Evolutionary conservation across 257 asterid species (phyloP).

Genomic region (Verbascum thapsus): DNA sequence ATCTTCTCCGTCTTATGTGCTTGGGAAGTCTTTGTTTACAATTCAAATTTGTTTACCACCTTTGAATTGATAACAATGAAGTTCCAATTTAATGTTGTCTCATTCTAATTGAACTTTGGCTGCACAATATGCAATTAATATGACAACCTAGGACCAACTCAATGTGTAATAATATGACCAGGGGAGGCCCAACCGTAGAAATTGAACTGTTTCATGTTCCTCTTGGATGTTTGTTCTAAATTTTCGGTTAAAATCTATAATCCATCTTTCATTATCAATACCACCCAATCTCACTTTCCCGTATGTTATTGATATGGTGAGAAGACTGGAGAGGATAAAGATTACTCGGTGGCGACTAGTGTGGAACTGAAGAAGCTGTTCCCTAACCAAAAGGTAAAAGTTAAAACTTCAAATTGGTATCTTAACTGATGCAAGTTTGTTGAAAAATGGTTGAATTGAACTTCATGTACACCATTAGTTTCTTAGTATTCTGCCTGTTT

Average conservation of each 20-base stretch:
- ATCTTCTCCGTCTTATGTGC: slow-evolving; percentile 1
- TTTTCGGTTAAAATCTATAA: background rate
- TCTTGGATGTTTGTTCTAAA: background rate
- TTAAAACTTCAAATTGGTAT: slow-evolving; percentile 6
- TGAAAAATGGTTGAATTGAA: background rate
- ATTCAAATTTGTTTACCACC: slow-evolving; percentile 1
- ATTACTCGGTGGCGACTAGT: slow-evolving; percentile 51
- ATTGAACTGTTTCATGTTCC: background rate
- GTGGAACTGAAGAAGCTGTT: slow-evolving; percentile 79
- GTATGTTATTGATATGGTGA: slow-evolving; percentile 30
- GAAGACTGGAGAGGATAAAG: slow-evolving; percentile 74
- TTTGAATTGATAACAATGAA: slow-evolving; percentile 6
- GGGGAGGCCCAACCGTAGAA: background rate
- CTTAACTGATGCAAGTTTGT: background rate
- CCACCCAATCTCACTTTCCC: slow-evolving; percentile 15
- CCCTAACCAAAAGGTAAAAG: slow-evolving; percentile 56
- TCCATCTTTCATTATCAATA: slow-evolving; percentile 7
- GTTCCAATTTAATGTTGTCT: background rate
- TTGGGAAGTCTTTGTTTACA: background rate
- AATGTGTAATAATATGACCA: background rate
- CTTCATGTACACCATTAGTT: background rate
- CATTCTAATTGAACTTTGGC: slow-evolving; percentile 12
- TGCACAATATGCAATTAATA: background rate
- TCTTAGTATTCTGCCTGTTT: background rate
- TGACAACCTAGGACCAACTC: background rate